Conservation (phyloP, 1,139 yeast species). For the Meyerozyma elateridarum region DNA sequence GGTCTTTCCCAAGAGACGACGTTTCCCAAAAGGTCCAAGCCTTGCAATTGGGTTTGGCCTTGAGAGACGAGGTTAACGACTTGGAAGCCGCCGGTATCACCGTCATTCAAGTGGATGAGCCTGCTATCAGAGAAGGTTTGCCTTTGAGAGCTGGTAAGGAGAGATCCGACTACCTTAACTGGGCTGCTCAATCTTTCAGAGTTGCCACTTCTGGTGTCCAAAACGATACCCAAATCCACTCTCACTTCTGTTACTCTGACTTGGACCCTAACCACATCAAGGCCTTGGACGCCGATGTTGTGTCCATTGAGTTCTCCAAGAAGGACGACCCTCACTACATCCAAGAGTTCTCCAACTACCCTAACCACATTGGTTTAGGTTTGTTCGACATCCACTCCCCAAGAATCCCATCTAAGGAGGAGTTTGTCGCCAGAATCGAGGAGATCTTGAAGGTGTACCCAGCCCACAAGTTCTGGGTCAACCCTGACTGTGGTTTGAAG, state of each 20-base stretch:
- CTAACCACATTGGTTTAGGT: slow-evolving; percentile 99
- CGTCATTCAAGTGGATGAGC: slow-evolving; percentile 99
- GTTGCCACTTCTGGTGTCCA: slow-evolving; percentile 98
- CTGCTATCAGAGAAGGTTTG: slow-evolving; percentile 99
- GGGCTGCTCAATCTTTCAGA: slow-evolving; percentile 99
- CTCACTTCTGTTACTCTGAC: slow-evolving; percentile 99
- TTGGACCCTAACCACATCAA: slow-evolving; percentile 99
- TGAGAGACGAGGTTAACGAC: slow-evolving; percentile 97
- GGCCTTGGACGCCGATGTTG: slow-evolving; percentile 99
- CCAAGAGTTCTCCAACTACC: slow-evolving; percentile 95
- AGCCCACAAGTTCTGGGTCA: slow-evolving; percentile 97
- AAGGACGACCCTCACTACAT: slow-evolving; percentile 98
- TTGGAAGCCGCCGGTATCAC: slow-evolving; percentile 97
- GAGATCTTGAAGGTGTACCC: slow-evolving; percentile 96
- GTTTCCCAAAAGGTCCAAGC: slow-evolving; percentile 93
- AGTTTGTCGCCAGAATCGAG: slow-evolving; percentile 87
- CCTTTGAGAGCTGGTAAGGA: slow-evolving; percentile 98
- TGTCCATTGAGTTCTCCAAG: slow-evolving; percentile 98
- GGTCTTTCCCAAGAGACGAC: slow-evolving; percentile 99
- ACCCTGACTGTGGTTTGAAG: slow-evolving; percentile 99
- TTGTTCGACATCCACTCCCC: slow-evolving; percentile 99
- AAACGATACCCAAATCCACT: slow-evolving; percentile 95
- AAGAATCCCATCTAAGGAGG: slow-evolving; percentile 97
- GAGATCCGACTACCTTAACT: slow-evolving; percentile 91
- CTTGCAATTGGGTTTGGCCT: slow-evolving; percentile 93